Base-by-base conservation (phyloP, 129 eudicot species). In the Pittosporum tobira region DNA sequence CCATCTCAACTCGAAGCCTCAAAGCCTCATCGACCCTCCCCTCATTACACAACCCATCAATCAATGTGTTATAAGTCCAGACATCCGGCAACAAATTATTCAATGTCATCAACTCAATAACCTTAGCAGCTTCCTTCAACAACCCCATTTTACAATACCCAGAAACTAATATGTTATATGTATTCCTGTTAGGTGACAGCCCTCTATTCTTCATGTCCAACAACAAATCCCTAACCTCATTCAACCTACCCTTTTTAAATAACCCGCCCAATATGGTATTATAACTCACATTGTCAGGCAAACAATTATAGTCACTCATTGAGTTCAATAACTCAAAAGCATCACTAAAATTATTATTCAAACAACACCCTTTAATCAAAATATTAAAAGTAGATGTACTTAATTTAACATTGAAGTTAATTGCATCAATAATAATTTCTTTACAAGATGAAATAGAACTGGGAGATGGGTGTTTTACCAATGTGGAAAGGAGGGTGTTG, bases 201-300 rank as follows among this genome's bases (percentile, higher is more conserved):
- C 94, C 84, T 48, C 48, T 77, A 38, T 47, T 36, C 74, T 79
- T 81, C 96, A 88, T 81, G 26, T 81, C 88, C 31, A 43, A 11
- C 64, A 88, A 69, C 65, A 84, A 55, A 47, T 69, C 87, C 24
- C 87, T 59, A 38, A 78, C 79, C 6, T 79, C 84, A 48, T 46
- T 69, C 70, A 84, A 70, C 63, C 72, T 61, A 8, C 94, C 88
- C 70, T 79, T 88, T 67, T 81, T 84, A 31, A 74, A 68, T 57
- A 81, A 64, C 0, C 73, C 87, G 27, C 74, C 74, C 58, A 88
- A 62, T 55, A 88, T 31, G 7, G 94, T 84, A 62, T 88, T 88
- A 65, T 81, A 88, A 6, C 83, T 88, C 25, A 78, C 85, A 74
- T 69, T 76, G 79, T 88, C 94, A 15, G 96, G 91, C 10, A 28